Percentiles rank a stretch among this genome's conserved stretches.
These are phyloP conservation scores for Aspergillus eucalypticola DNA, from an alignment of 2,329 filamentous ascomycete genomes.

Conservation along the genomic window DNA sequence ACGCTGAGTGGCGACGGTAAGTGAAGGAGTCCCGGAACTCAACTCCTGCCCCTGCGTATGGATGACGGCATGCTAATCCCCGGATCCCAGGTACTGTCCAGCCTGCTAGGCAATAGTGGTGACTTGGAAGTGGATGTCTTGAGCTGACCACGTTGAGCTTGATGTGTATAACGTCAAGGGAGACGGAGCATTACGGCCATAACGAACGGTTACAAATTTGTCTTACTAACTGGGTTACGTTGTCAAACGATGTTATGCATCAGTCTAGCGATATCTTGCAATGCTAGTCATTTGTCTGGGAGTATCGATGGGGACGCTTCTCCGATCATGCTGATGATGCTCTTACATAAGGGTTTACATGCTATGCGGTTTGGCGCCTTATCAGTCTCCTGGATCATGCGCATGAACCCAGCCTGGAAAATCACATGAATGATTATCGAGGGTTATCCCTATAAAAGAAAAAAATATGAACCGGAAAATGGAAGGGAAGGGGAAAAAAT, in stretches of 20 bases:
- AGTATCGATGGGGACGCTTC: background rate
- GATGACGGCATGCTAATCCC: background rate
- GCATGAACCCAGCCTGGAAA: background rate
- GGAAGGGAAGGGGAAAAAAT: background rate
- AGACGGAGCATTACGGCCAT: constrained; percentile 4
- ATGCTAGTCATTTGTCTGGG: background rate
- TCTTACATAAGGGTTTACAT: constrained; percentile 2
- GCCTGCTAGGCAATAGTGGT: constrained; percentile 55
- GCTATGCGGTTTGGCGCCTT: background rate
- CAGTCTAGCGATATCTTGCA: background rate
- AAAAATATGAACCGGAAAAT: background rate
- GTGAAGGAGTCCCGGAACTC: constrained; percentile 7
- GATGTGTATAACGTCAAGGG: constrained; percentile 70
- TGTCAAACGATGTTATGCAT: constrained; percentile 10
- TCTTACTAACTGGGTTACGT: constrained; percentile 1
- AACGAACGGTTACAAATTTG: background rate
- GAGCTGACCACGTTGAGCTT: constrained; percentile 67
- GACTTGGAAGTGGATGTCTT: constrained; percentile 52
- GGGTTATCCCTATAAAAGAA: background rate
- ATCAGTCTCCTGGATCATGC: background rate
- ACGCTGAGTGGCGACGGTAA: constrained; percentile 50
- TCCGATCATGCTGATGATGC: background rate
- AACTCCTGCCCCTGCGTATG: background rate
- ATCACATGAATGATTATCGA: background rate
- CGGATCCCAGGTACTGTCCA: constrained; percentile 56